These are phyloP conservation scores for Sporothrix pseudoabietina DNA, from an alignment of 2,329 filamentous ascomycete genomes.

Conservation along the genomic window DNA sequence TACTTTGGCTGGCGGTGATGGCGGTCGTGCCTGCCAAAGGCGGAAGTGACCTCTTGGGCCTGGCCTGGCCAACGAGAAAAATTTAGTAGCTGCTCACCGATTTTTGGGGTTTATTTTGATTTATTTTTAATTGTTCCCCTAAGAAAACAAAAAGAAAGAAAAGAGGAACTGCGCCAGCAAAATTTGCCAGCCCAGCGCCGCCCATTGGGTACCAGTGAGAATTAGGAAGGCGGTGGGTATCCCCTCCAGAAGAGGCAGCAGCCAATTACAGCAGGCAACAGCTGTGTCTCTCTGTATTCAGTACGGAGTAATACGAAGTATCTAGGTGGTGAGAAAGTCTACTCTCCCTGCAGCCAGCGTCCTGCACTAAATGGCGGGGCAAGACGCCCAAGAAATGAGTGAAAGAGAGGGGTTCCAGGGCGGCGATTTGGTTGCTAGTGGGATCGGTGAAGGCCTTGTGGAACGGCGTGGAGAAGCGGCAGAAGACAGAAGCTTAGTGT, in stretches of 20 bases:
- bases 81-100: constrained; percentile 4
- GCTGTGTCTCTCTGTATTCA: neutral
- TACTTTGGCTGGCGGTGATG: neutral
- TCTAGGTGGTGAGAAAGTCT: neutral
- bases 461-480: neutral
- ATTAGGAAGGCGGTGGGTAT: constrained; percentile 19
- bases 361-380: constrained; percentile 25
- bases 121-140: neutral
- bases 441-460: constrained; percentile 8
- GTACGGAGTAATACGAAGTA: too few species aligned
- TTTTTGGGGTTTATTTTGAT: constrained; percentile 5
- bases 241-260: neutral
- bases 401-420: constrained; percentile 16
- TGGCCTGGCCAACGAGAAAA: constrained; percentile 1
- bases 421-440: constrained; percentile 10
- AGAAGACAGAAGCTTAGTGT: neutral
- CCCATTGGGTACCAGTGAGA: neutral
- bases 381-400: neutral
- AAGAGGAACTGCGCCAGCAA: constrained; percentile 10
- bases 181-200: constrained; percentile 10
- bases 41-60: neutral
- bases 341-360: neutral
- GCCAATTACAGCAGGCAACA: neutral
- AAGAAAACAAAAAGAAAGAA: neutral
- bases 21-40: constrained; percentile 2